Base-by-base conservation (phyloP, 2,329 filamentous ascomycete species). In the Fusarium graminum region DNA sequence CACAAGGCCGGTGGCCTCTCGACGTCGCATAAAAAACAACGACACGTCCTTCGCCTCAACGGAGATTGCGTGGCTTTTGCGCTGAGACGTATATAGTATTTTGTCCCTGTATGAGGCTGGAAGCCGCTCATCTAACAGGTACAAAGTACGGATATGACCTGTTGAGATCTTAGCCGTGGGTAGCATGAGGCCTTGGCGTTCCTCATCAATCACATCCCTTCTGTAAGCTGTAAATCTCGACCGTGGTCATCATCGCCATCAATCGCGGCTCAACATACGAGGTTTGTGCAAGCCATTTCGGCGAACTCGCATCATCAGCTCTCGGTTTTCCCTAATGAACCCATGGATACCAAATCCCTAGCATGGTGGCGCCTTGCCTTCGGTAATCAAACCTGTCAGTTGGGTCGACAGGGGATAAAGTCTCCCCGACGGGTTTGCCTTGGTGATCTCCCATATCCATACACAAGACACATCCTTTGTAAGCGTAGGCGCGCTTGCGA, bases 281-380 rank as follows among this genome's bases (percentile, higher is more conserved):
- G 29, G 25, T 29, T 54, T 43, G n/a, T 32, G 39, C 36, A 49
- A 30, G 51, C 29, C 10, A 40, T 49, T 56, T 60, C 52, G 65
- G 65, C 57, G 34, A 61, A 43, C 34, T 22, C 32, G 44, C 45
- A 45, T 17, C 19, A 38, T 42, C 28, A 59, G 44, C 28, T 29
- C 7, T 30, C 16, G 8, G 2, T 5, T 36, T 40, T 22, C 34
- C 28, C 34, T 7, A 8, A 36, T 28, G 22, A n/a, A 25, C 17
- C 41, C 19, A 39, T 36, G 39, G 39, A 42, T 42, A 39, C 47
- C 17, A 22, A 22, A 36, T 14, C 41, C 47, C 32, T 36, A 42
- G 53, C 43, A 43, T 36, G 29, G 57, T 72, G 70, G 70, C 70
- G 70, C 62, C 46, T 67, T 39, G 43, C 59, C 60, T 67, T 70